Percentiles rank a stretch among this genome's conserved stretches.
These are phyloP conservation scores for Paxillus involutus DNA, from an alignment of 768 basidiomycete species.

Conservation along the genomic window DNA sequence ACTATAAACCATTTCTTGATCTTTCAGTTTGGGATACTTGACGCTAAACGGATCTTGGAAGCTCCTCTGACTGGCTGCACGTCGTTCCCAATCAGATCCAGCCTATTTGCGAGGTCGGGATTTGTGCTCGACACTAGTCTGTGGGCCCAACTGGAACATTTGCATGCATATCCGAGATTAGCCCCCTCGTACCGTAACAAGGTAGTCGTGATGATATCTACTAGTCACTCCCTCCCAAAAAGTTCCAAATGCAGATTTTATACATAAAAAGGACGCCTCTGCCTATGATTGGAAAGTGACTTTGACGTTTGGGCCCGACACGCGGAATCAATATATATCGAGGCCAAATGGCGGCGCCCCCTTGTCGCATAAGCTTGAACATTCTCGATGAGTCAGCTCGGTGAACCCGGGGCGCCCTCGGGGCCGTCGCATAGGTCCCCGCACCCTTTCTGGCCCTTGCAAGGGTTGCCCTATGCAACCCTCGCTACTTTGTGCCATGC, in stretches of 20 bases:
- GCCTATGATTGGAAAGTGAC: slow-evolving; percentile 19
- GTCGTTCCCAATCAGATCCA: neutral
- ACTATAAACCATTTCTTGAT: neutral
- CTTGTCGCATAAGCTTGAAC: neutral
- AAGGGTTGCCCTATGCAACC: neutral
- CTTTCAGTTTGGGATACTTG: too few relatives aligned
- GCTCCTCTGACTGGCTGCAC: neutral
- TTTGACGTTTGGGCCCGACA: slow-evolving; percentile 21
- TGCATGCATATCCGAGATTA: neutral
- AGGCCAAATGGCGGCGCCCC: too few relatives aligned
- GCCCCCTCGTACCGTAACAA: slow-evolving; percentile 14
- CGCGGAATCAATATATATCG: slow-evolving; percentile 16
- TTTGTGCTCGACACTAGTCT: neutral
- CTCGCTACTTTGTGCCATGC: neutral
- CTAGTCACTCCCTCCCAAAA: slow-evolving; percentile 14
- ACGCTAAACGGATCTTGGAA: neutral
- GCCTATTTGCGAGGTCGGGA: neutral
- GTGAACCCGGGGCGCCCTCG: neutral
- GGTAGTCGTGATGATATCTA: neutral
- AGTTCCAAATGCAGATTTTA: slow-evolving; percentile 22
- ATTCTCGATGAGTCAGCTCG: neutral
- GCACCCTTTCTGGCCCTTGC: neutral
- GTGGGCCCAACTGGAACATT: neutral
- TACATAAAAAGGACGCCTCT: slow-evolving; percentile 25
- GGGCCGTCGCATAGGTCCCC: neutral